These are phyloP conservation scores for Pelargonium nanum DNA, from an alignment of 345 rosid genomes.

Conservation along the genomic window DNA sequence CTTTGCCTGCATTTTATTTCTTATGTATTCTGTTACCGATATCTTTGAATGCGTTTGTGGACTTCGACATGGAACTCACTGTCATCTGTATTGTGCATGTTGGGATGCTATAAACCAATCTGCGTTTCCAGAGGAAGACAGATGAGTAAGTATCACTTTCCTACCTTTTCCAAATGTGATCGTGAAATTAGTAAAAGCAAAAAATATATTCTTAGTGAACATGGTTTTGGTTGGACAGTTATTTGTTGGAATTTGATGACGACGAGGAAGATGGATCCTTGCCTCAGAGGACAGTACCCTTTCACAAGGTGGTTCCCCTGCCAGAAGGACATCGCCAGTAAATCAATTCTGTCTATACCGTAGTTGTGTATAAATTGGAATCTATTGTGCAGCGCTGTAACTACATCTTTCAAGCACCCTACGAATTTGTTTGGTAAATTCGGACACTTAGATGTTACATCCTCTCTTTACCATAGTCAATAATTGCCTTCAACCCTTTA, in stretches of 20 bases:
- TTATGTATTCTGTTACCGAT: background rate
- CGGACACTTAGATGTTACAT: background rate
- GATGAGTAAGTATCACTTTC: constrained; percentile 67
- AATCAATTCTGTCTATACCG: constrained; percentile 7
- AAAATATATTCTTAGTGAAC: background rate
- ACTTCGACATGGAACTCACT: constrained; percentile 21
- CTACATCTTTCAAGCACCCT: too few relatives aligned
- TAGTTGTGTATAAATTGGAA: constrained; percentile 18
- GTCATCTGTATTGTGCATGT: constrained; percentile 12
- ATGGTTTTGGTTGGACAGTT: constrained; percentile 31
- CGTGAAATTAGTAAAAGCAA: too few relatives aligned
- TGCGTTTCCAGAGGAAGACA: constrained; percentile 54
- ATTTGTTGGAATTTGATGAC: constrained; percentile 83
- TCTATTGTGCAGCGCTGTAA: too few relatives aligned
- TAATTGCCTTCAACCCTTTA: background rate
- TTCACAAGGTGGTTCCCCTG: constrained; percentile 68
- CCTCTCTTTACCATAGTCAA: background rate
- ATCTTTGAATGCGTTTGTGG: background rate
- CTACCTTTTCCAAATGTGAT: constrained; percentile 1
- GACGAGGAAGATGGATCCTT: constrained; percentile 93
- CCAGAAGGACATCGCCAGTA: constrained; percentile 81
- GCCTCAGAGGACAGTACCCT: constrained; percentile 80
- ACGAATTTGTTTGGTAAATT: too few relatives aligned
- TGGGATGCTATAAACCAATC: constrained; percentile 11
- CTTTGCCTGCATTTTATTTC: background rate